Evolutionary conservation across 1,139 yeast species (phyloP).

Genomic region (Pichia sp.): DNA sequence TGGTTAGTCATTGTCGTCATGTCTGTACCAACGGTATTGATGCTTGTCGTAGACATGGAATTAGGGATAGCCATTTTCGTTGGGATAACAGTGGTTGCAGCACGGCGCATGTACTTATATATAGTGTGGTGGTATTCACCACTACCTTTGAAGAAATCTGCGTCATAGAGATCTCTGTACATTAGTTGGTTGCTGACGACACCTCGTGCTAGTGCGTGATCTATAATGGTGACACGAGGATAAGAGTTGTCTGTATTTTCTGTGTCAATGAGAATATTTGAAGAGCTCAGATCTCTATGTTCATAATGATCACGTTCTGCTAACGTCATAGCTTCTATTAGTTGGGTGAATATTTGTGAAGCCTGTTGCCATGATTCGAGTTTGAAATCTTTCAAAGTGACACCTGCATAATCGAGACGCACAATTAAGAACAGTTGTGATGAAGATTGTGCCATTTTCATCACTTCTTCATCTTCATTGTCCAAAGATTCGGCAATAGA

Average conservation of each 20-base stretch:
- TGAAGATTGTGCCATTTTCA: background rate
- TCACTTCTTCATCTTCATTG: conserved; percentile 4
- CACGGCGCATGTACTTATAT: conserved; percentile 25
- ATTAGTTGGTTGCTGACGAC: conserved; percentile 26
- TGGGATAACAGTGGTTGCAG: background rate
- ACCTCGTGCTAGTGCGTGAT: conserved; percentile 48
- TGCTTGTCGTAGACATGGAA: conserved; percentile 5
- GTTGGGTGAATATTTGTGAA: conserved; percentile 43
- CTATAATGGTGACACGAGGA: conserved; percentile 44
- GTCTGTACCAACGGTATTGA: conserved; percentile 5
- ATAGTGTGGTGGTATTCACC: conserved; percentile 27
- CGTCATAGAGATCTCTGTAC: conserved; percentile 35
- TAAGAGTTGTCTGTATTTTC: too few species aligned
- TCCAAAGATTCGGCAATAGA: conserved; percentile 8
- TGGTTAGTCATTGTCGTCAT: too few species aligned
- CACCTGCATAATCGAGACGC: conserved; percentile 41
- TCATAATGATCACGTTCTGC: conserved; percentile 53
- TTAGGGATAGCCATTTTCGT: background rate
- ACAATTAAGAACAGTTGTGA: conserved; percentile 38
- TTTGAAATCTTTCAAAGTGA: conserved; percentile 37
- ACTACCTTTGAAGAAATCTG: conserved; percentile 25
- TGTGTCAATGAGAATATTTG: conserved; percentile 45
- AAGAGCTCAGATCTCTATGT: conserved; percentile 62
- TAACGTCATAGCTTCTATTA: conserved; percentile 38
- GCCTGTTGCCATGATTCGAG: conserved; percentile 47